These are phyloP conservation scores for Phaeosphaeriaceae sp. DNA, from an alignment of 2,329 filamentous ascomycete species.

Conservation along the genomic window DNA sequence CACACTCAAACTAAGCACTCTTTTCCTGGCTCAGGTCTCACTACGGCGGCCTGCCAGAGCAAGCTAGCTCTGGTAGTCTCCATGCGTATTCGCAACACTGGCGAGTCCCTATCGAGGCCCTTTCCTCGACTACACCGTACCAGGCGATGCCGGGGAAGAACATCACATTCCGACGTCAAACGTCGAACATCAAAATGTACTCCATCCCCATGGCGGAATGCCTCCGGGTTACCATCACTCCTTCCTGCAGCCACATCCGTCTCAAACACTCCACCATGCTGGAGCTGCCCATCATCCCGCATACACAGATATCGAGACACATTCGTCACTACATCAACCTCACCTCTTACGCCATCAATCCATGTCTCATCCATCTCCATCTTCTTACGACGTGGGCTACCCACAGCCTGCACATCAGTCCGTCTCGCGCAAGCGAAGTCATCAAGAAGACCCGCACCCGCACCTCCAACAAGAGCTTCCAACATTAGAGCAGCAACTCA, in stretches of 20 bases:
- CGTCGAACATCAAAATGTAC: constrained; percentile 51
- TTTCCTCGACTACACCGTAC: constrained; percentile 56
- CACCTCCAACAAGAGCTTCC: constrained; percentile 49
- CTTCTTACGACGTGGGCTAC: constrained; percentile 49
- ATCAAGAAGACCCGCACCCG: constrained; percentile 50
- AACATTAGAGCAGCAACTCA: constrained; percentile 50
- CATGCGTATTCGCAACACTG: constrained; percentile 60
- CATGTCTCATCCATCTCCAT: constrained; percentile 48
- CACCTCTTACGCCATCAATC: constrained; percentile 44
- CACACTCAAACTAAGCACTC: constrained; percentile 46
- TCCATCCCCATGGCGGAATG: constrained; percentile 48
- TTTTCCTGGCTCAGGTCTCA: constrained; percentile 54
- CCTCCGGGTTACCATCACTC: constrained; percentile 45
- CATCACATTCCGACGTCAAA: constrained; percentile 51
- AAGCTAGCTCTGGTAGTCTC: constrained; percentile 60
- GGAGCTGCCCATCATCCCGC: constrained; percentile 43
- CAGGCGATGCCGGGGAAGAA: constrained; percentile 54
- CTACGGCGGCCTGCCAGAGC: constrained; percentile 58
- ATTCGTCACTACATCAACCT: constrained; percentile 45
- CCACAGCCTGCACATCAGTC: constrained; percentile 37
- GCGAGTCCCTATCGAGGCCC: constrained; percentile 57
- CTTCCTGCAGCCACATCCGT: constrained; percentile 47
- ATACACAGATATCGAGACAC: constrained; percentile 50
- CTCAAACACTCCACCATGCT: constrained; percentile 50
- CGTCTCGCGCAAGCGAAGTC: constrained; percentile 53